Evolutionary conservation across 2,329 filamentous ascomycete species (phyloP).

Genomic region (Fusarium hainanense): DNA sequence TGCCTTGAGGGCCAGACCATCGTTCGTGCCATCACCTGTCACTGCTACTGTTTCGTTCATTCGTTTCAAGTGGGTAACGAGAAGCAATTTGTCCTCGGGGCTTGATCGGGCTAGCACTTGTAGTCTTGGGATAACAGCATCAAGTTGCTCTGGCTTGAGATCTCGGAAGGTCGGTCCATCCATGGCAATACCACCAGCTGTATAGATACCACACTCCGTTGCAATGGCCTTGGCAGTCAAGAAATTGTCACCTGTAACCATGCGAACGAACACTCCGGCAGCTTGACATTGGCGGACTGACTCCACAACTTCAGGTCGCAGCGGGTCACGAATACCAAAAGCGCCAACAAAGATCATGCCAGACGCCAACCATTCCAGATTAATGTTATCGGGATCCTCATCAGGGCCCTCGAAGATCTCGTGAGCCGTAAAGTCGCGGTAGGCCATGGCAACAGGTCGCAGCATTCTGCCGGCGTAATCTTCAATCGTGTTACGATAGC

Average conservation of each 20-base stretch:
- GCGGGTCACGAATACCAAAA: constrained; percentile 73
- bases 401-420: constrained; percentile 67
- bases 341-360: constrained; percentile 79
- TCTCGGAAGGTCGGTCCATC: constrained; percentile 72
- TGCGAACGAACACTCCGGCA: constrained; percentile 72
- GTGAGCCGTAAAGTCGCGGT: constrained; percentile 77
- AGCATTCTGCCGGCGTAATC: constrained; percentile 75
- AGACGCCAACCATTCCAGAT: constrained; percentile 56
- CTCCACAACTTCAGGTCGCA: constrained; percentile 68
- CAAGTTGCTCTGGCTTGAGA: constrained; percentile 64
- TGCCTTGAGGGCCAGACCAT: constrained; percentile 72
- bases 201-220: constrained; percentile 71
- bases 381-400: constrained; percentile 50
- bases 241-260: constrained; percentile 64
- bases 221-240: constrained; percentile 73
- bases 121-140: constrained; percentile 60
- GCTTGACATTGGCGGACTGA: constrained; percentile 69
- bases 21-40: constrained; percentile 75
- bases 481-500: constrained; percentile 50
- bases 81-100: constrained; percentile 68
- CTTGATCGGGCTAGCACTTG: constrained; percentile 68
- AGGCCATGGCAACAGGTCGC: constrained; percentile 79
- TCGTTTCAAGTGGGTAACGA: constrained; percentile 65
- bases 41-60: constrained; percentile 70
- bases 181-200: constrained; percentile 71